Evolutionary conservation across 805 yeast genomes (phyloP).

Genomic region (Pichia membranifaciens): DNA sequence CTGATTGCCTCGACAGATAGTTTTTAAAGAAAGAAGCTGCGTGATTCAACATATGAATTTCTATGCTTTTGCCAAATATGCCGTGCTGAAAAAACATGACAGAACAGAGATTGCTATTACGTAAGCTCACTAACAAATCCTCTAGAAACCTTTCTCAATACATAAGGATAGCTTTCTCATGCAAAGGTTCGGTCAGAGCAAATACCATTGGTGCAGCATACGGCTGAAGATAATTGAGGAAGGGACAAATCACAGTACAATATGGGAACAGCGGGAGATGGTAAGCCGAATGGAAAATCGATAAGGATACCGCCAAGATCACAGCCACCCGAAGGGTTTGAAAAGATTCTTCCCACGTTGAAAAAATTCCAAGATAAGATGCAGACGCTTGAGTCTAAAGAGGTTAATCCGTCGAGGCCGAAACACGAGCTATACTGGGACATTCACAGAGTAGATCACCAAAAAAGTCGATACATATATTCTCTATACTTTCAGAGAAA

Average conservation of each 20-base stretch:
- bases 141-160: no score
- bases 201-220: no score
- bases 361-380: constrained; percentile 52
- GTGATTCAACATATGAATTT: no score
- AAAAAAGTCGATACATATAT: constrained; percentile 68
- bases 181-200: no score
- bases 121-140: no score
- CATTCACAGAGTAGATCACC: constrained; percentile 64
- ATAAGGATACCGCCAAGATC: constrained; percentile 22
- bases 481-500: constrained; percentile 67
- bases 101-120: no score
- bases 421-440: constrained; percentile 63
- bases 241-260: background rate
- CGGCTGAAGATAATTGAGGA: no score
- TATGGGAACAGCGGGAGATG: background rate
- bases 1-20: no score
- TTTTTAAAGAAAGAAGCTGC: no score
- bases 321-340: constrained; percentile 69
- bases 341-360: constrained; percentile 60
- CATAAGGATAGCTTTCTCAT: no score
- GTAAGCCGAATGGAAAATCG: background rate
- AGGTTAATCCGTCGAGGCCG: constrained; percentile 31
- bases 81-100: no score
- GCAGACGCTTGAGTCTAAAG: constrained; percentile 39
- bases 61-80: no score